A percentile compares a stretch with the other conserved stretches of the same genome.
Conservation (phyloP, 345 rosid genomes). For the Nasturtium officinale region DNA sequence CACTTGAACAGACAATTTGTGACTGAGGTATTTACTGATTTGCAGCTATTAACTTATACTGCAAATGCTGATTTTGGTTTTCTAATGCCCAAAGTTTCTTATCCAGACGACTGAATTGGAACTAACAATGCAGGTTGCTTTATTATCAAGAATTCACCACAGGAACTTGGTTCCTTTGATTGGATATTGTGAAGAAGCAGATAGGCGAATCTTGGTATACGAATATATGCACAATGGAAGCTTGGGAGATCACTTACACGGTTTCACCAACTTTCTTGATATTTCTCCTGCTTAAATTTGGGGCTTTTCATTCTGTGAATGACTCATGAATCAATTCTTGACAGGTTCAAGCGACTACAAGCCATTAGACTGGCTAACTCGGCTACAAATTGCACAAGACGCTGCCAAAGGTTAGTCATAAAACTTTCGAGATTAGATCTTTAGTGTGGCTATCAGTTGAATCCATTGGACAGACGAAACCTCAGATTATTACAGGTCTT, state of each 20-base stretch:
- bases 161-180: conserved; percentile 93
- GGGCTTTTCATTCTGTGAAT: not conserved
- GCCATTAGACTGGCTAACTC: conserved; percentile 70
- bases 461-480: conserved; percentile 42
- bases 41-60: not conserved
- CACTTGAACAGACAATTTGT: conserved; percentile 77
- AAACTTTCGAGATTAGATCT: conserved; percentile 1
- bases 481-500: conserved; percentile 72
- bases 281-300: conserved; percentile 10
- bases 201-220: conserved; percentile 70
- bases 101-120: not conserved
- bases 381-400: conserved; percentile 83
- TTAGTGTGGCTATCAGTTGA: conserved; percentile 8
- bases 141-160: conserved; percentile 96
- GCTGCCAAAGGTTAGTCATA: conserved; percentile 82
- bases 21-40: conserved; percentile 66
- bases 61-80: not conserved
- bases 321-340: conserved; percentile 13
- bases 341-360: conserved; percentile 66
- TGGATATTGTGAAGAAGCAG: conserved; percentile 90
- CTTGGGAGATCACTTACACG: conserved; percentile 77
- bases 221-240: conserved; percentile 99
- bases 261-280: conserved; percentile 43
- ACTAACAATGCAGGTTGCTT: conserved; percentile 64
- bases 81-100: conserved; percentile 3